phyloP scores from a whole-genome alignment of 768 basidiomycete genomes.

The Mycena vulgaris region DNA sequence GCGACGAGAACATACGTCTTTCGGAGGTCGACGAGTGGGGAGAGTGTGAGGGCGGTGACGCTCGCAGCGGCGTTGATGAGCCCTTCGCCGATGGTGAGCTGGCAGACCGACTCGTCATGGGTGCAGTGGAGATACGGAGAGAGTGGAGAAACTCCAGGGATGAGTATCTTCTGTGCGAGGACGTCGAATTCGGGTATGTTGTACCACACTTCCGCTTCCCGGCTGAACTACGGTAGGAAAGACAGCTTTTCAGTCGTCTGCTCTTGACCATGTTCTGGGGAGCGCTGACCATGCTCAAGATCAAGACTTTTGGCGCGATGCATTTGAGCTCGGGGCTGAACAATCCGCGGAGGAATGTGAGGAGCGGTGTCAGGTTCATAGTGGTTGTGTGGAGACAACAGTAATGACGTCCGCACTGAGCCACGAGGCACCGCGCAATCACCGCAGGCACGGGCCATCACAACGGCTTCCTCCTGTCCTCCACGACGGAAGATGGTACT shows the following conservation, averaged over 20 bases:
- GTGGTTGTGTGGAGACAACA: too few relatives aligned
- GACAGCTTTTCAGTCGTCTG: too few relatives aligned
- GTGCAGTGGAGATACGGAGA: conserved; percentile 57
- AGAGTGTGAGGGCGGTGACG: conserved; percentile 50
- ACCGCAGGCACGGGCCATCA: too few relatives aligned
- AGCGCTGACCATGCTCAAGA: conserved; percentile 28
- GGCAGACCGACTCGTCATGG: conserved; percentile 50
- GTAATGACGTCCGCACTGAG: too few relatives aligned
- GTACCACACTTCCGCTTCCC: conserved; percentile 31
- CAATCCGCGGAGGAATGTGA: too few relatives aligned
- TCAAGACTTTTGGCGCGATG: conserved; percentile 31
- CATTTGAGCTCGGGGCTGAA: too few relatives aligned
- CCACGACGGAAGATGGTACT: too few relatives aligned
- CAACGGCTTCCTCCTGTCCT: too few relatives aligned
- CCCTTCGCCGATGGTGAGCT: conserved; percentile 53
- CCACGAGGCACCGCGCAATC: too few relatives aligned
- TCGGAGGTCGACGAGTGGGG: conserved; percentile 53
- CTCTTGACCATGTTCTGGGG: too few relatives aligned
- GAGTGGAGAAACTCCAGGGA: conserved; percentile 55
- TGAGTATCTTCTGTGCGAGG: conserved; percentile 52
- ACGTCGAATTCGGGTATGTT: conserved; percentile 40
- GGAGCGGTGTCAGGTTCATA: too few relatives aligned
- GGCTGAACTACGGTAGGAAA: conserved; percentile 27
- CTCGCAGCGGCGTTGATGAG: conserved; percentile 61
- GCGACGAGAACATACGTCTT: conserved; percentile 59